Evolutionary conservation across 2,329 filamentous ascomycete genomes (phyloP).

Genomic region (Drechslerella coelobrocha): DNA sequence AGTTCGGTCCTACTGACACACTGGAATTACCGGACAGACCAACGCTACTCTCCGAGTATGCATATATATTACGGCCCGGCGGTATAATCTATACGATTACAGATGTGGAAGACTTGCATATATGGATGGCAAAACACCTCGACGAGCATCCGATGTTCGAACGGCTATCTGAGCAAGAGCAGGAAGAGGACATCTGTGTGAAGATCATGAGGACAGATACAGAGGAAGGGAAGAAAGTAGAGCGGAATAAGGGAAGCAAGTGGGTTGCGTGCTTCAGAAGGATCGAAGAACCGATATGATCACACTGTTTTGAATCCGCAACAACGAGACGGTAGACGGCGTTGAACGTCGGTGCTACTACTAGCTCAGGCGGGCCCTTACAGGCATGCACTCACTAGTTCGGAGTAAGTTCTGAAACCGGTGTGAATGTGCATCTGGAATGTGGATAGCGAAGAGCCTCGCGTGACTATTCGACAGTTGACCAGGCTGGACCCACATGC

Average conservation of each 20-base stretch:
- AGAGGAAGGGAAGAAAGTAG: slow-evolving; percentile 96
- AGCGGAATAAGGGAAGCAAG: slow-evolving; percentile 86
- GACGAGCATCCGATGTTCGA: slow-evolving; percentile 79
- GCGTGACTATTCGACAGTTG: slow-evolving; percentile 11
- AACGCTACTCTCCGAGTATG: slow-evolving; percentile 90
- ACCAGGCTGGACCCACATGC: slow-evolving; percentile 6
- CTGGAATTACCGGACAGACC: slow-evolving; percentile 57
- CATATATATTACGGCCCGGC: slow-evolving; percentile 80
- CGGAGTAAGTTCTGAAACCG: background rate
- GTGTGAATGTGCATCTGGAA: background rate
- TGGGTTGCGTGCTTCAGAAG: slow-evolving; percentile 88
- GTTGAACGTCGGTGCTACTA: background rate
- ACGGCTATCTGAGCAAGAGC: slow-evolving; percentile 71
- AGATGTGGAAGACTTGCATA: slow-evolving; percentile 90
- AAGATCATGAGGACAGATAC: slow-evolving; percentile 80
- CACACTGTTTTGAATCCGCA: background rate
- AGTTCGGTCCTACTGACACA: slow-evolving; percentile 25
- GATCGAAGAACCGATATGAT: slow-evolving; percentile 80
- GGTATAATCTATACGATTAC: slow-evolving; percentile 96
- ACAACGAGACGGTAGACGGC: background rate
- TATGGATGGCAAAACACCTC: slow-evolving; percentile 92
- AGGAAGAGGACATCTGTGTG: slow-evolving; percentile 74
- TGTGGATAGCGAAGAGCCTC: background rate
- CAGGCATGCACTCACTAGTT: background rate
- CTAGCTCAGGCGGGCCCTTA: background rate